Base-by-base conservation (phyloP, 176 grass and related monocot species). In the Carex parvula region DNA sequence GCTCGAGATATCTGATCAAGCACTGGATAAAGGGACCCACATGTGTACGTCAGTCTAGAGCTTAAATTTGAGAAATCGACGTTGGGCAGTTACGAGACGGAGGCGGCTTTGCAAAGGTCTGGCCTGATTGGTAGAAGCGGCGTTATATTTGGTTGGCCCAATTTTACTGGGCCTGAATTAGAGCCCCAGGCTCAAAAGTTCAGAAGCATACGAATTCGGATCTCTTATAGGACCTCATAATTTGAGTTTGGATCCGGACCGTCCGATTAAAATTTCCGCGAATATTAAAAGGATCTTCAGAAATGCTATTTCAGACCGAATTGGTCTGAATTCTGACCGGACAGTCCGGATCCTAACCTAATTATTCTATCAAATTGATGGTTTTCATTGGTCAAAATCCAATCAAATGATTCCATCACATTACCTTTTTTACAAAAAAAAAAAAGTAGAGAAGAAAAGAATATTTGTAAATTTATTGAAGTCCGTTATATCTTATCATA, bases 401-500 rank as follows among this genome's bases (percentile, higher is more conserved):
- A 37, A 37, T 37, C 35, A 37, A 24, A 24, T 24, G 24, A 24
- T 24, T 24, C 35, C 37, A 39, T 50, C 9, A 50, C 9, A 50
- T 50, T 11, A 50, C 46, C 9, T 50, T 11, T 24, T 62, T 70
- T 37, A n/a, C n/a, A 0, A 8, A 11, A 3, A 46, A 46, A 46
- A 46, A 21, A 21, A 46, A 21, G 17, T 17, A 21, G 17, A 71
- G 39, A 46, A 44, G n/a, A 71, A 42, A 37, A 17, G 30, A 68
- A 68, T 54, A 76, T 52, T 54, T 76, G 17, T 74, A 3, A 52
- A 53, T 44, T 76, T n/a, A 16, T 53, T 41, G n/a, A 53, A 10
- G 3, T 76, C 48, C 64, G 12, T 26, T 78, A 55, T 39, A 53
- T 29, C 12, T 79, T 79, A 79, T 79, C 74, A 17, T 79, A 58